Percentiles rank a stretch among this genome's conserved stretches.
Conservation (phyloP, 2,329 filamentous ascomycete species). For the Fusarium anguioides region DNA sequence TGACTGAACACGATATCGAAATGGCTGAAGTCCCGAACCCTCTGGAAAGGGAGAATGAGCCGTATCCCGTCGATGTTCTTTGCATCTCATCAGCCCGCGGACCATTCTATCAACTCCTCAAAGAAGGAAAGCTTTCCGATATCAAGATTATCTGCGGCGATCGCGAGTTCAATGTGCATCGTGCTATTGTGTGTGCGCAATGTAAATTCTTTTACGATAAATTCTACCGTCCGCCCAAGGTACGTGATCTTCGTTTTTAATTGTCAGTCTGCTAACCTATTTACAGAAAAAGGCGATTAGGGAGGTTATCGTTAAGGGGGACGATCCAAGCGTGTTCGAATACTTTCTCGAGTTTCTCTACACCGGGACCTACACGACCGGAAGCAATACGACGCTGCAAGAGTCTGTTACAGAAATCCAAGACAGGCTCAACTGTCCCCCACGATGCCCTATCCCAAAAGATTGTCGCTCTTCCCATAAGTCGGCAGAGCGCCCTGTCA, state of each 20-base stretch:
- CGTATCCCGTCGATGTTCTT: background rate
- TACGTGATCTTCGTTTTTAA: background rate
- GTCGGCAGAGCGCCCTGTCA: background rate
- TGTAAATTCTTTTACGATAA: constrained; percentile 49
- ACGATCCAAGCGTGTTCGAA: constrained; percentile 39
- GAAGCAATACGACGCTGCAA: background rate
- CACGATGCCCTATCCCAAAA: background rate
- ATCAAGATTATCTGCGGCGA: constrained; percentile 48
- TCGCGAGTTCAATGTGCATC: constrained; percentile 49
- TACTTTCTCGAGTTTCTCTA: constrained; percentile 51
- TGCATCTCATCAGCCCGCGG: constrained; percentile 1
- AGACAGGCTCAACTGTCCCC: constrained; percentile 2
- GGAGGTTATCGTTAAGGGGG: constrained; percentile 43
- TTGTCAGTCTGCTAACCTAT: background rate
- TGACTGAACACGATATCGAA: background rate
- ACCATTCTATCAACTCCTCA: constrained; percentile 1
- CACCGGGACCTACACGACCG: constrained; percentile 39
- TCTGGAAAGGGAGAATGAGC: background rate
- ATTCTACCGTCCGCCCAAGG: constrained; percentile 45
- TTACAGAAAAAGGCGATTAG: background rate
- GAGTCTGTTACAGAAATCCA: constrained; percentile 3
- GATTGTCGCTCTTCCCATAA: background rate
- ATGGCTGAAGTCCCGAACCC: background rate
- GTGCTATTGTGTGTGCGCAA: constrained; percentile 50
- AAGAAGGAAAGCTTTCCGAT: constrained; percentile 46